Evolutionary conservation across 2,329 filamentous ascomycete species (phyloP).

Genomic region (Penicillium griseofulvum): DNA sequence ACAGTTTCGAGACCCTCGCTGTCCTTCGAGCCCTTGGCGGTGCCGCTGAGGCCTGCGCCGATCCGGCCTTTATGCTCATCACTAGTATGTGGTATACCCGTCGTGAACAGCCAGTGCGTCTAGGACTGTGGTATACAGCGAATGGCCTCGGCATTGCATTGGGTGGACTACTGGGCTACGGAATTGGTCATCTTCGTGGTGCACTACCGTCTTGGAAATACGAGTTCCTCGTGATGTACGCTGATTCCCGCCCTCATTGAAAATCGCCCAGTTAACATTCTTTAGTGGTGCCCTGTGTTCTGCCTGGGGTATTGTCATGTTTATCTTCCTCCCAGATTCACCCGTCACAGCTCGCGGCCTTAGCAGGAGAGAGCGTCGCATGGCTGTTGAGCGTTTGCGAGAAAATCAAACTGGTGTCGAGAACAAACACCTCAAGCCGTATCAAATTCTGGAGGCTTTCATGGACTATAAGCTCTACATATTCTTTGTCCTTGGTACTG

Average conservation of each 20-base stretch:
- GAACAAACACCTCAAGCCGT: conserved; percentile 55
- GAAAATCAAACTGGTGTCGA: conserved; percentile 61
- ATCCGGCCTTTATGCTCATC: conserved; percentile 63
- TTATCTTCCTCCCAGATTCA: conserved; percentile 57
- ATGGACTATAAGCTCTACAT: conserved; percentile 59
- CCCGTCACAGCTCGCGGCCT: conserved; percentile 56
- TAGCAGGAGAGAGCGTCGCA: conserved; percentile 50
- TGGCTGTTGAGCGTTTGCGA: conserved; percentile 55
- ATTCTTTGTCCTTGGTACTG: conserved; percentile 53
- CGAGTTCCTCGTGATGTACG: conserved; percentile 63
- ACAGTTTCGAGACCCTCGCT: conserved; percentile 56
- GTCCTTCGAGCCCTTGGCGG: conserved; percentile 57
- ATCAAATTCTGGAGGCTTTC: conserved; percentile 57
- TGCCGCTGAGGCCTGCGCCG: conserved; percentile 56
- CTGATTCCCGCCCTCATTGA: not conserved
- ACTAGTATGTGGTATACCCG: conserved; percentile 66
- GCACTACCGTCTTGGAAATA: conserved; percentile 63
- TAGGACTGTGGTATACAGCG: conserved; percentile 59
- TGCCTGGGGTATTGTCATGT: conserved; percentile 59
- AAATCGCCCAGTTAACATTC: not conserved
- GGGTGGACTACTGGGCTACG: conserved; percentile 57
- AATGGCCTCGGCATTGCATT: conserved; percentile 60
- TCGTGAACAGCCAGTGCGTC: conserved; percentile 60
- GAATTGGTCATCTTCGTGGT: conserved; percentile 59
- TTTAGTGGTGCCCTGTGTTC: conserved; percentile 53